A percentile compares a stretch with the other conserved stretches of the same genome.
Conservation (phyloP, 805 yeast species). For the Lipomyces mesembrius region DNA sequence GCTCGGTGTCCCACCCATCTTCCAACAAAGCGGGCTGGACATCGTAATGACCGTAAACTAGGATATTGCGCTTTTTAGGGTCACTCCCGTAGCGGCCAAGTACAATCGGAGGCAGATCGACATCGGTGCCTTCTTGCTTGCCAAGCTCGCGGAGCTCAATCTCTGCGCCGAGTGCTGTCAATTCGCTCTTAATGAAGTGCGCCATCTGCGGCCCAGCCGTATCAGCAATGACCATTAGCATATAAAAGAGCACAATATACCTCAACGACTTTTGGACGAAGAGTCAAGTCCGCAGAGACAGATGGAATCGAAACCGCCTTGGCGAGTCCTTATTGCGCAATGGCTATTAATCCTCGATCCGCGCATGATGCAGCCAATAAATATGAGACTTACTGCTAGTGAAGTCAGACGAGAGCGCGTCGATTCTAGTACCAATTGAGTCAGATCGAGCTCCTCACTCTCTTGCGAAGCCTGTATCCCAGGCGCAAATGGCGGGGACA, state of each 20-base stretch:
- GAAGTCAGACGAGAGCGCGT: conserved; percentile 28
- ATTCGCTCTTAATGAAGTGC: conserved; percentile 71
- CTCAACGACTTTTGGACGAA: conserved; percentile 85
- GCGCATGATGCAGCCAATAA: not conserved
- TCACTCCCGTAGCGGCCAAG: conserved; percentile 84
- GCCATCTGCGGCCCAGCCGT: conserved; percentile 60
- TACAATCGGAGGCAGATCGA: conserved; percentile 92
- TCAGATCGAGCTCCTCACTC: not conserved
- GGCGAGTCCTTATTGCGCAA: conserved; percentile 53
- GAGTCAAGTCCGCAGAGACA: conserved; percentile 85
- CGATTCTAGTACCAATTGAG: conserved; percentile 23
- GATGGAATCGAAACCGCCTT: conserved; percentile 94
- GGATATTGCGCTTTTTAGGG: conserved; percentile 80
- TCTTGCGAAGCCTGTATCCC: not conserved
- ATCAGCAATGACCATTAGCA: conserved; percentile 4
- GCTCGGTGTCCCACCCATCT: conserved; percentile 97
- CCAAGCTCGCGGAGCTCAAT: conserved; percentile 84
- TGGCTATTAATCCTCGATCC: not conserved
- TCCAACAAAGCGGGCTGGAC: conserved; percentile 93
- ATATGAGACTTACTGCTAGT: conserved; percentile 21
- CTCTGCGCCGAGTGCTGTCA: conserved; percentile 72
- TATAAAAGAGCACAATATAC: conserved; percentile 8
- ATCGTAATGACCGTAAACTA: conserved; percentile 96
- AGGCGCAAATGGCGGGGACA: not conserved
- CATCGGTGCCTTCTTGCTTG: conserved; percentile 63